A percentile compares a stretch with the other conserved stretches of the same genome.
Conservation (phyloP, 2,329 filamentous ascomycete genomes). For the Sphaerostilbella broomeana region DNA sequence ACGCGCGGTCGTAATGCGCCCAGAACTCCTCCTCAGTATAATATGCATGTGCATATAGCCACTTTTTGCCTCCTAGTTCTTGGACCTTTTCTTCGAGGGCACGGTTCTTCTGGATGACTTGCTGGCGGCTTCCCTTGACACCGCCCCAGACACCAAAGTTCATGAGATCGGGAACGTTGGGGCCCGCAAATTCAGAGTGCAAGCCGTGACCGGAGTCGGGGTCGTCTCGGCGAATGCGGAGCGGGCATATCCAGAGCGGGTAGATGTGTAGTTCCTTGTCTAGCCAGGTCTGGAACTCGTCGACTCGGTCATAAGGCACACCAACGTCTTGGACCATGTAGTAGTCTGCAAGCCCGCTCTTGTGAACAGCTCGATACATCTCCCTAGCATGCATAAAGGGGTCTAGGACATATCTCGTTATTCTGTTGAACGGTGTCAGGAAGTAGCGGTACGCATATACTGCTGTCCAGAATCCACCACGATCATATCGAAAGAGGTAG, state of each 20-base stretch:
- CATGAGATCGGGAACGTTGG: slow-evolving; percentile 37
- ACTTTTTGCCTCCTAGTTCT: slow-evolving; percentile 59
- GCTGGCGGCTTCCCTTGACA: slow-evolving; percentile 33
- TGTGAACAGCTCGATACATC: slow-evolving; percentile 60
- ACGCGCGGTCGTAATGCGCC: slow-evolving; percentile 52
- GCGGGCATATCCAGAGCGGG: slow-evolving; percentile 51
- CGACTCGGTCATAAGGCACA: slow-evolving; percentile 37
- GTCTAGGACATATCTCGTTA: slow-evolving; percentile 56
- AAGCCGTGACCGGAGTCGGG: slow-evolving; percentile 39
- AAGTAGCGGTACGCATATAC: slow-evolving; percentile 59
- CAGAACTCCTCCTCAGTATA: slow-evolving; percentile 64
- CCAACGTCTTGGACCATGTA: slow-evolving; percentile 62
- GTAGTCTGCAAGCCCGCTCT: slow-evolving; percentile 50
- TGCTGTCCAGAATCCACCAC: slow-evolving; percentile 63
- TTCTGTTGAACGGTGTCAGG: slow-evolving; percentile 55
- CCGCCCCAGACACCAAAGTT: slow-evolving; percentile 61
- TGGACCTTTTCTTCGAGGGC: slow-evolving; percentile 53
- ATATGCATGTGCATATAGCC: slow-evolving; percentile 63
- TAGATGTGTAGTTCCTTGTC: slow-evolving; percentile 40
- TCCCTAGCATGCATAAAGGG: slow-evolving; percentile 56
- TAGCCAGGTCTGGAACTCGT: slow-evolving; percentile 43
- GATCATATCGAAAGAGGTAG: slow-evolving; percentile 66
- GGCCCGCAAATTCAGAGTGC: slow-evolving; percentile 39
- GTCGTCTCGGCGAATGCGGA: slow-evolving; percentile 37
- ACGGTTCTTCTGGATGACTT: slow-evolving; percentile 50